Conservation (phyloP, 352 stramenopile genomes). For the Saprolegnia parasitica region DNA sequence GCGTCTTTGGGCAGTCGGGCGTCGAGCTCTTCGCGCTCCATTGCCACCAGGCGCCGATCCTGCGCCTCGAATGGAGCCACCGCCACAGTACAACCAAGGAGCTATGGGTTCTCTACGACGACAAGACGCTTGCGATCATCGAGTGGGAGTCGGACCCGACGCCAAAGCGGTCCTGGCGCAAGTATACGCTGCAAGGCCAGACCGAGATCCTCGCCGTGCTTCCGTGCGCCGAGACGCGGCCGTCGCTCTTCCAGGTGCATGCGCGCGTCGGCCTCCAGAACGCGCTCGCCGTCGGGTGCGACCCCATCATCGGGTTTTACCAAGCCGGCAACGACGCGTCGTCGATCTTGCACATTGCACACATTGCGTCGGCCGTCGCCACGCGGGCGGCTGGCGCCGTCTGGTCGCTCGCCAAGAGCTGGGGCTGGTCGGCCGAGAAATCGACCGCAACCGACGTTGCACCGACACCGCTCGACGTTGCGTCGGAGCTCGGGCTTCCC, state of each 20-base stretch:
- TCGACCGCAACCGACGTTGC: conserved; percentile 6
- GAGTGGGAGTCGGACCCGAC: conserved; percentile 50
- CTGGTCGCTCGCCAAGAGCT: conserved; percentile 81
- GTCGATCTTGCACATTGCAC: conserved; percentile 80
- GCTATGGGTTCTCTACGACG: conserved; percentile 73
- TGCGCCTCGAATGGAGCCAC: conserved; percentile 19
- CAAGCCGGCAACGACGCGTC: conserved; percentile 81
- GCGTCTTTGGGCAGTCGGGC: conserved; percentile 10
- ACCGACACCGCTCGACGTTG: conserved; percentile 23
- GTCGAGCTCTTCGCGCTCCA: conserved; percentile 17
- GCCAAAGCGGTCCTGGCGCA: conserved; percentile 57
- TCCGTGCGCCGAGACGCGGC: conserved; percentile 55
- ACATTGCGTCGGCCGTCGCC: conserved; percentile 77
- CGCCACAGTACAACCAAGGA: conserved; percentile 31
- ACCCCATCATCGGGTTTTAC: conserved; percentile 76
- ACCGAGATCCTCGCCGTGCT: conserved; percentile 52
- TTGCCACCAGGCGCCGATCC: conserved; percentile 1
- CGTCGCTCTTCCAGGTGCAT: conserved; percentile 81
- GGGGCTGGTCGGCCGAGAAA: conserved; percentile 47
- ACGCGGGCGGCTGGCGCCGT: conserved; percentile 65
- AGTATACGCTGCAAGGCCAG: conserved; percentile 73
- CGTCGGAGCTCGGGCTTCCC: conserved; percentile 27
- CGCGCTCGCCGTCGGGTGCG: conserved; percentile 57
- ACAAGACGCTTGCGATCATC: conserved; percentile 73
- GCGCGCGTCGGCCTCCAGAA: conserved; percentile 65